These are phyloP conservation scores for Camellia oleifera DNA, from an alignment of 179 eudicot genomes.

Conservation along the genomic window DNA sequence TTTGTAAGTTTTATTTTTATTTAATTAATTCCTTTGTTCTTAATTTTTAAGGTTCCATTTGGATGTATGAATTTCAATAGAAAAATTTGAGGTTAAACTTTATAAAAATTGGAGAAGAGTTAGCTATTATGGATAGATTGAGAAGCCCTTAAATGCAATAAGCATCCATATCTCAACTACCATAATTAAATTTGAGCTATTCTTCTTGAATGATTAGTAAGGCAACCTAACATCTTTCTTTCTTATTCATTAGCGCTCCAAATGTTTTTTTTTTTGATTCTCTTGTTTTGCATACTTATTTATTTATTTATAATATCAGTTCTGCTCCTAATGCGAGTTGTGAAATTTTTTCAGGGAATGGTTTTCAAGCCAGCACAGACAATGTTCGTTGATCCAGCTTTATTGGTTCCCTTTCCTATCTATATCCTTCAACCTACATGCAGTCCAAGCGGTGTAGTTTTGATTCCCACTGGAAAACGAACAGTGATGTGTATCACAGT, in stretches of 20 bases:
- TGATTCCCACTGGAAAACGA: constrained; percentile 27
- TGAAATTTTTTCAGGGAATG: constrained; percentile 54
- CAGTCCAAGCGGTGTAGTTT: constrained; percentile 34
- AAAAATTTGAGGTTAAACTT: too few species aligned
- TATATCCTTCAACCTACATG: constrained; percentile 62
- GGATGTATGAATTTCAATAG: neutral
- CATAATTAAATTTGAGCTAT: too few species aligned
- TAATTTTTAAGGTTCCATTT: neutral
- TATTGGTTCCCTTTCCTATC: constrained; percentile 42
- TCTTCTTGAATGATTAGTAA: too few species aligned
- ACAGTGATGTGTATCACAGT: too few species aligned
- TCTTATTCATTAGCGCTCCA: too few species aligned
- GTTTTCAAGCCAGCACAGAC: constrained; percentile 32
- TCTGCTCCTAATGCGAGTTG: neutral
- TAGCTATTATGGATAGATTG: too few species aligned
- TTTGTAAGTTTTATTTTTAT: constrained; percentile 47
- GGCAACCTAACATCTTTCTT: too few species aligned
- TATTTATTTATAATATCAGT: constrained; percentile 1
- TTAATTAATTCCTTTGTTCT: neutral
- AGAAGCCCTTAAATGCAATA: too few species aligned
- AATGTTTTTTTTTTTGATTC: neutral
- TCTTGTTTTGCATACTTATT: neutral
- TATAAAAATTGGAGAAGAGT: too few species aligned
- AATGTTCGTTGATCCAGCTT: constrained; percentile 65
- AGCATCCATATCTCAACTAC: too few species aligned